A percentile compares a stretch with the other conserved stretches of the same genome.
Evolutionary conservation across 805 yeast genomes (phyloP).

Genomic region (Zygosaccharomyces pseudorouxii): DNA sequence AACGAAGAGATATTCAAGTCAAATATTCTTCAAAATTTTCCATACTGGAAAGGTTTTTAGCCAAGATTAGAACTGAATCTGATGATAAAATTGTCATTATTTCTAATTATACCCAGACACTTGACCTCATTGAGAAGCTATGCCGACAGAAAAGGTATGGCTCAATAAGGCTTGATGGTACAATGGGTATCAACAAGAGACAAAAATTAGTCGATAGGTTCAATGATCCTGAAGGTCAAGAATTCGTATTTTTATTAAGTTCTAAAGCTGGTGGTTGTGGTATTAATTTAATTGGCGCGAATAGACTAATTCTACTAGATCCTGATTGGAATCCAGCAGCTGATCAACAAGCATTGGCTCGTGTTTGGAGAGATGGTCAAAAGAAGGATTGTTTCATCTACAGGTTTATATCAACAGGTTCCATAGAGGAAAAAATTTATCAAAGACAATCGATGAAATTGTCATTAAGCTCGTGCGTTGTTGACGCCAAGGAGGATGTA

Average conservation of each 20-base stretch:
- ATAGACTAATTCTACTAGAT: slow-evolving; percentile 79
- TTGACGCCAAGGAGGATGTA: slow-evolving; percentile 92
- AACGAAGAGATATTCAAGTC: slow-evolving; percentile 57
- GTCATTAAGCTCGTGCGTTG: slow-evolving; percentile 91
- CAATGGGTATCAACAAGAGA: slow-evolving; percentile 85
- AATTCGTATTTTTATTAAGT: slow-evolving; percentile 82
- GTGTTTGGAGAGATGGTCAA: slow-evolving; percentile 99
- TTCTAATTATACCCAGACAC: slow-evolving; percentile 90
- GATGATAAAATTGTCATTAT: slow-evolving; percentile 93
- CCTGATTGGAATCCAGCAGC: slow-evolving; percentile 99
- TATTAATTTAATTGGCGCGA: slow-evolving; percentile 93
- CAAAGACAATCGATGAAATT: slow-evolving; percentile 94
- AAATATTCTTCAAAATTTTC: slow-evolving; percentile 83
- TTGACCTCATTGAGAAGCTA: slow-evolving; percentile 83
- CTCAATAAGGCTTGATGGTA: slow-evolving; percentile 79
- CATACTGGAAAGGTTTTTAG: slow-evolving; percentile 78
- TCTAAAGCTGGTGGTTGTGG: slow-evolving; percentile 99
- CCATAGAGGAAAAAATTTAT: slow-evolving; percentile 93
- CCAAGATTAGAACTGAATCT: slow-evolving; percentile 70
- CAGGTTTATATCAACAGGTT: slow-evolving; percentile 88
- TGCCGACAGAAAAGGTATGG: slow-evolving; percentile 77
- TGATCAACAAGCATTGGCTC: slow-evolving; percentile 94
- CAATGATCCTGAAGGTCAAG: slow-evolving; percentile 81
- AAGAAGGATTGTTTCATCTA: slow-evolving; percentile 94
- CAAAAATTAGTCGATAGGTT: slow-evolving; percentile 88